A percentile compares a stretch with the other conserved stretches of the same genome.
These are phyloP conservation scores for Candida gigantensis DNA, from an alignment of 1,139 yeast species.

Conservation along the genomic window DNA sequence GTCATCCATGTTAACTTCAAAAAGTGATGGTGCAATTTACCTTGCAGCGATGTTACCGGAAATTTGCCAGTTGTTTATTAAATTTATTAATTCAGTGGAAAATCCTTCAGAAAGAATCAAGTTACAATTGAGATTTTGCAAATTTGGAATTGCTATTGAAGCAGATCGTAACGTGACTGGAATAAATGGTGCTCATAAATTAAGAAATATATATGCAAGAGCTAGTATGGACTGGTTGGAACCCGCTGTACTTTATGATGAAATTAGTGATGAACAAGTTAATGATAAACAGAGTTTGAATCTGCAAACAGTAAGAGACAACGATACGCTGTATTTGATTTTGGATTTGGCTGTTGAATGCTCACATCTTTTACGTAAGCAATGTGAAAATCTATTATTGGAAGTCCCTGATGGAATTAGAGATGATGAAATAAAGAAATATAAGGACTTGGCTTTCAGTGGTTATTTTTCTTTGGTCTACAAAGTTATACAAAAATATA, in stretches of 20 bases:
- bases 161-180: slow-evolving; percentile 37
- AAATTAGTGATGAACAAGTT: slow-evolving; percentile 14
- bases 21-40: slow-evolving; percentile 41
- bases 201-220: slow-evolving; percentile 63
- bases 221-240: slow-evolving; percentile 71
- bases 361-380: slow-evolving; percentile 56
- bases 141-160: slow-evolving; percentile 54
- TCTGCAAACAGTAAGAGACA: slow-evolving; percentile 15
- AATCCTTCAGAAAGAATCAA: slow-evolving; percentile 42
- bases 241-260: slow-evolving; percentile 44
- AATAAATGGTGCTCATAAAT: slow-evolving; percentile 54
- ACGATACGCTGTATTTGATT: slow-evolving; percentile 55
- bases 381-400: slow-evolving; percentile 56
- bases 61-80: slow-evolving; percentile 30
- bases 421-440: slow-evolving; percentile 55
- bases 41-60: slow-evolving; percentile 37
- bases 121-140: slow-evolving; percentile 60
- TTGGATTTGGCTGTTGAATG: slow-evolving; percentile 70
- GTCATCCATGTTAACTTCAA: slow-evolving; percentile 36
- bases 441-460: slow-evolving; percentile 67
- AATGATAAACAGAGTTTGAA: slow-evolving; percentile 5
- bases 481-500: slow-evolving; percentile 67
- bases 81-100: slow-evolving; percentile 36
- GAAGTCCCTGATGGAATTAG: slow-evolving; percentile 64
- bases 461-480: slow-evolving; percentile 71